Base-by-base conservation (phyloP, 306 rosid species). In the Fragaria ananassa region DNA sequence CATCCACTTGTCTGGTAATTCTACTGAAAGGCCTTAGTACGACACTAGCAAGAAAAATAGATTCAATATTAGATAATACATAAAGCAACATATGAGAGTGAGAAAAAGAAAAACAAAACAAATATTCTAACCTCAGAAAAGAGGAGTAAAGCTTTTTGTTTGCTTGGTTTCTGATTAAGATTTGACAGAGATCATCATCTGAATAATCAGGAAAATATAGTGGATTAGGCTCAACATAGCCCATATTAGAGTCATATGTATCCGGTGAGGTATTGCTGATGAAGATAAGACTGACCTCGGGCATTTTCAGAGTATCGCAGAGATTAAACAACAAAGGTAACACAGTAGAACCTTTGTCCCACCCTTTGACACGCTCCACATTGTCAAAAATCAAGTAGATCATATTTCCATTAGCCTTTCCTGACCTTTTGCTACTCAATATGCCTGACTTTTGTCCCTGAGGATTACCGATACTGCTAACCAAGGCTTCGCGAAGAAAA, bases 211-310 rank as follows among this genome's bases (percentile, higher is more conserved):
- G 85, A 81, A 95, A 87, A 85, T 81, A 85, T 46, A 92, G 9
- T 37, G 97, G 93, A 69, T 87, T 61, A 65, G 97, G 97, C 70
- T 92, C 97, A 35, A 85, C 74, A 82, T 83, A 92, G 35, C 96
- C 93, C 97, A 90, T 86, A 80, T 77, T 90, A 63, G 93, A 74
- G 83, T 90, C 89, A 84, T 82, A 92, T 65, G 96, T 88, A 84
- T 92, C 99, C 1, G 92, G 97, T 8, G 98, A 95, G 67, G 92
- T 82, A 67, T 68, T 83, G 88, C 99, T 92, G 78, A 90, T 85
- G 76, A 95, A 95, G 88, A 95, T 84, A 74, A 95, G 44, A 74
- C 97, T 91, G 47, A 95, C 86, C 81, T 89, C 89, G 0, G 89
- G 94, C 87, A 89, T 83, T 78, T 90, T 95, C 71, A 95, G 86